These are phyloP conservation scores for Solanum clarkiae DNA, from an alignment of 257 asterid genomes.

Conservation along the genomic window DNA sequence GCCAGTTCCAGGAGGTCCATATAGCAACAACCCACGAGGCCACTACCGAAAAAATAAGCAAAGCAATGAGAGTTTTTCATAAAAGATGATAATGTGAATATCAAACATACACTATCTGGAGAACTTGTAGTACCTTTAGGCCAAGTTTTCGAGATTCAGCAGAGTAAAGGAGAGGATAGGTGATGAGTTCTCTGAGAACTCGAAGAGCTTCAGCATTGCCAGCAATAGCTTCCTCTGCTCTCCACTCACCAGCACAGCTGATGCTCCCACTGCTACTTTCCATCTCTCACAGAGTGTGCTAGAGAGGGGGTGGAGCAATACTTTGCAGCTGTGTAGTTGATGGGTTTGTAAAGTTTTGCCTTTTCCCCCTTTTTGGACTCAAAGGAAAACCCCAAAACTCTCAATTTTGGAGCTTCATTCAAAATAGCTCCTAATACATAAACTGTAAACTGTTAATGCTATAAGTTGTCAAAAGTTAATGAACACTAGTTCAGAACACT, in stretches of 20 bases:
- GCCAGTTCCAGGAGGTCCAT: conserved; percentile 97
- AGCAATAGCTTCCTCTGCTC: conserved; percentile 61
- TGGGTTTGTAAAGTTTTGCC: background rate
- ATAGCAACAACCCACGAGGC: conserved; percentile 87
- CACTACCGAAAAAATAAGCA: conserved; percentile 27
- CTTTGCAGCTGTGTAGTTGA: background rate
- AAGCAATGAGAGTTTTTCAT: background rate
- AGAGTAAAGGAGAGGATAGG: conserved; percentile 50
- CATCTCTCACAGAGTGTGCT: background rate
- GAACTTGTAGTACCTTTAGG: conserved; percentile 33
- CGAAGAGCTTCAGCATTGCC: conserved; percentile 64
- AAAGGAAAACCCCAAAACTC: background rate
- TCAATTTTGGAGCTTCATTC: background rate
- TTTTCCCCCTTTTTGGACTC: background rate
- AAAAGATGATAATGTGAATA: background rate
- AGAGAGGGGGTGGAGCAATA: background rate
- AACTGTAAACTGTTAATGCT: background rate
- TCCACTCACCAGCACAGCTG: conserved; percentile 27
- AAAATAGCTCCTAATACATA: background rate
- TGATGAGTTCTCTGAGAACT: conserved; percentile 63
- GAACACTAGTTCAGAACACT: background rate
- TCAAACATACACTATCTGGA: background rate
- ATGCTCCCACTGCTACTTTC: conserved; percentile 13
- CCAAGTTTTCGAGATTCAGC: conserved; percentile 60
- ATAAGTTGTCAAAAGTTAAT: background rate